Percentiles rank a stretch among this genome's conserved stretches.
Conservation (phyloP, 768 basidiomycete genomes). For the Dacryopinax primogenitus region DNA sequence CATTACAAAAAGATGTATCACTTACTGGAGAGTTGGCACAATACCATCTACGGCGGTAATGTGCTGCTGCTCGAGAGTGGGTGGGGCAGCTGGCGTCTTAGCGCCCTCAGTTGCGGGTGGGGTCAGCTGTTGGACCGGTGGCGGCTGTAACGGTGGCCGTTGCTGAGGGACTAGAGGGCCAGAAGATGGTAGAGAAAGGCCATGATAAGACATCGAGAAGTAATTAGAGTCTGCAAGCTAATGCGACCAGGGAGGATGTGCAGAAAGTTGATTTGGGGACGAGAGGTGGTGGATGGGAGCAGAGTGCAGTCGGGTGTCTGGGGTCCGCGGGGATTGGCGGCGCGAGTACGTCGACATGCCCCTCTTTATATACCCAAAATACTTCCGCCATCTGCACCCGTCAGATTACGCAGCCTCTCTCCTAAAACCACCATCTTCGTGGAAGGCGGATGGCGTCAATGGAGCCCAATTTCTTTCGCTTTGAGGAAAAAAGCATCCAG, state of each 20-base stretch:
- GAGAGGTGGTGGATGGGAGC: neutral
- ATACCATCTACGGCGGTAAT: conserved; percentile 96
- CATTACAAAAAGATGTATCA: conserved; percentile 15
- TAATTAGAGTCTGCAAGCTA: neutral
- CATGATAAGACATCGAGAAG: neutral
- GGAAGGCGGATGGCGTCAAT: neutral
- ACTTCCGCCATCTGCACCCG: neutral
- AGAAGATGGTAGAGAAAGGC: neutral
- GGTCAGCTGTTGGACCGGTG: neutral
- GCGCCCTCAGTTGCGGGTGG: neutral
- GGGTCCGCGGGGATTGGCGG: neutral
- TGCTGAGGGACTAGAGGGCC: neutral
- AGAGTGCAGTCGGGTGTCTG: neutral
- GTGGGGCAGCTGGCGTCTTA: neutral
- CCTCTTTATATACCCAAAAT: neutral
- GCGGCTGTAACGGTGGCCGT: neutral
- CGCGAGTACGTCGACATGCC: neutral
- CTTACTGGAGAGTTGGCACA: conserved; percentile 87
- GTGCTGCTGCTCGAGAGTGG: conserved; percentile 60
- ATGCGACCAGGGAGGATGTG: neutral
- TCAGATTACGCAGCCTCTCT: neutral
- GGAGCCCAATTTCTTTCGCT: neutral
- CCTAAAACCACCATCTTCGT: neutral
- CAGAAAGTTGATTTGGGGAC: neutral
- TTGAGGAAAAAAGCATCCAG: neutral